Percentiles rank a stretch among this genome's conserved stretches.
phyloP scores from a whole-genome alignment of 345 rosid genomes.

The Citrus reticulata region DNA sequence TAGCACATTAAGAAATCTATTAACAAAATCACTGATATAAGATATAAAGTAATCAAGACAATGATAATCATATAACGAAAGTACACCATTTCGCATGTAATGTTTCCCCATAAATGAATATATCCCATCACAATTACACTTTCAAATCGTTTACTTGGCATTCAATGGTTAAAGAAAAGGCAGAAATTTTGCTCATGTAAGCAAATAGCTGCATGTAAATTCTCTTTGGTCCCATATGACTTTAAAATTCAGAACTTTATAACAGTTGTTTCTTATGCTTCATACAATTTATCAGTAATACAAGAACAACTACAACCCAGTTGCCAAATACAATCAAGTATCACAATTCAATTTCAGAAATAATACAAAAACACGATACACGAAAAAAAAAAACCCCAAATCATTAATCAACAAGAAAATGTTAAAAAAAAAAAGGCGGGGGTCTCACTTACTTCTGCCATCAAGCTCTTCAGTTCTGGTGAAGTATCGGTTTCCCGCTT shows the following conservation, averaged over 20 bases:
- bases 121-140: not conserved
- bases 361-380: not conserved
- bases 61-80: not conserved
- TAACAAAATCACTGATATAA: constrained; percentile 9
- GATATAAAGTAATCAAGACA: not conserved
- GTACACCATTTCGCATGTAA: not conserved
- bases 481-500: constrained; percentile 80
- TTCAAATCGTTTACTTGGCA: not conserved
- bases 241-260: not conserved
- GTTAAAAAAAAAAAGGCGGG: not conserved
- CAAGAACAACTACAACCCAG: constrained; percentile 1
- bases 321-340: not conserved
- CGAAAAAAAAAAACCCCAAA: not conserved
- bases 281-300: not conserved
- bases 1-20: constrained; percentile 25
- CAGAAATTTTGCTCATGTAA: not conserved
- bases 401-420: not conserved
- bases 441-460: constrained; percentile 62
- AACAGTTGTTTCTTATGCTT: not conserved
- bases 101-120: not conserved
- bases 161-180: not conserved
- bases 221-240: not conserved
- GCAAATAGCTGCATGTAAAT: not conserved
- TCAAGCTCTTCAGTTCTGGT: constrained; percentile 74
- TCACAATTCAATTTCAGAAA: not conserved